Percentiles rank a stretch among this genome's conserved stretches.
phyloP scores from a whole-genome alignment of 108 stramenopile genomes.

The Discostella stelligeroides region DNA sequence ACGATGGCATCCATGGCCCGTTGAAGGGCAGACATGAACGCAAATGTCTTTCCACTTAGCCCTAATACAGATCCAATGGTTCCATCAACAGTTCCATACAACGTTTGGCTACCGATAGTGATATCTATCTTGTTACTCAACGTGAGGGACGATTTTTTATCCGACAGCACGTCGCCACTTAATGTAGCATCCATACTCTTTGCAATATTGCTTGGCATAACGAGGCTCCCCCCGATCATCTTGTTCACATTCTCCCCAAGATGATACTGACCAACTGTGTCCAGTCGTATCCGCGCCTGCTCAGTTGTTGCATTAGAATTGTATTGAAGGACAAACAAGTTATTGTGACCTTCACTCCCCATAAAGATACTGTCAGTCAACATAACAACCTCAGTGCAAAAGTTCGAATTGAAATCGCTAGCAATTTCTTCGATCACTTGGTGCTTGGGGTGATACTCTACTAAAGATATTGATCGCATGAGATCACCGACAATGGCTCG shows the following conservation, averaged over 20 bases:
- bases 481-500: slow-evolving; percentile 97
- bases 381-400: slow-evolving; percentile 95
- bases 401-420: slow-evolving; percentile 93
- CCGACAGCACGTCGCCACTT: background rate
- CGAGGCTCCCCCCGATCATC: slow-evolving; percentile 89
- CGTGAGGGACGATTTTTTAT: slow-evolving; percentile 24
- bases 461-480: slow-evolving; percentile 92
- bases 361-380: slow-evolving; percentile 90
- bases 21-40: slow-evolving; percentile 86
- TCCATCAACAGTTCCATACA: slow-evolving; percentile 96
- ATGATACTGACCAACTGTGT: slow-evolving; percentile 93
- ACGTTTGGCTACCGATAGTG: slow-evolving; percentile 77
- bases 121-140: slow-evolving; percentile 57
- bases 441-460: slow-evolving; percentile 85
- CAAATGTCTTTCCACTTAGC: slow-evolving; percentile 81
- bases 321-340: slow-evolving; percentile 88
- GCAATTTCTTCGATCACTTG: slow-evolving; percentile 90
- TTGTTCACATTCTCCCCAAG: slow-evolving; percentile 96
- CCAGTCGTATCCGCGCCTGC: slow-evolving; percentile 84
- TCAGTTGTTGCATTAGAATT: slow-evolving; percentile 85
- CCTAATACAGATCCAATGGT: slow-evolving; percentile 90
- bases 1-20: slow-evolving; percentile 70
- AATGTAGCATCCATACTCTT: slow-evolving; percentile 14
- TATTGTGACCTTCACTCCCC: slow-evolving; percentile 92
- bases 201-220: slow-evolving; percentile 72